phyloP scores from a whole-genome alignment of 768 basidiomycete species.

The Hericium erinaceus region DNA sequence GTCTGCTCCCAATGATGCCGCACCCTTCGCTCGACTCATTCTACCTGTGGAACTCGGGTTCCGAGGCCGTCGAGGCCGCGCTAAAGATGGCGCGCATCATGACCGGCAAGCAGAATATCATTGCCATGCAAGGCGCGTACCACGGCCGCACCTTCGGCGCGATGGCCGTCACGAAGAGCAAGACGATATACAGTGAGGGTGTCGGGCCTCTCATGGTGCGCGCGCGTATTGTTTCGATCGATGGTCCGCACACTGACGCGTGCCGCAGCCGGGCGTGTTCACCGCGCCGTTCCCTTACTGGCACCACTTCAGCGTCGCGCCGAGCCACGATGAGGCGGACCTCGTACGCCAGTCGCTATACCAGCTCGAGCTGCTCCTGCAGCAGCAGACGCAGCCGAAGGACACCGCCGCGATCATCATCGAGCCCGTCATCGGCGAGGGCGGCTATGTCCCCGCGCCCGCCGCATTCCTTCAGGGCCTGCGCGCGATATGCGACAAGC shows the following conservation, averaged over 20 bases:
- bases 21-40: slow-evolving; percentile 86
- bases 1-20: slow-evolving; percentile 83
- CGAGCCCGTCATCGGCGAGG: slow-evolving; percentile 92
- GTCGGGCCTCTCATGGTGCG: slow-evolving; percentile 76
- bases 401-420: slow-evolving; percentile 93
- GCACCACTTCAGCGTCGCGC: slow-evolving; percentile 67
- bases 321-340: slow-evolving; percentile 42
- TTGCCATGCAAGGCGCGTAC: slow-evolving; percentile 87
- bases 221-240: not conserved
- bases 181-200: slow-evolving; percentile 82
- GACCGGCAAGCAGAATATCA: slow-evolving; percentile 81
- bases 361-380: slow-evolving; percentile 71
- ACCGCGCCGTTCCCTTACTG: slow-evolving; percentile 84
- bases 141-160: slow-evolving; percentile 92
- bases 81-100: slow-evolving; percentile 77
- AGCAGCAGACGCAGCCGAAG: slow-evolving; percentile 70
- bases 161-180: slow-evolving; percentile 90
- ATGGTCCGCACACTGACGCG: not conserved
- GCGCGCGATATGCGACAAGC: slow-evolving; percentile 75
- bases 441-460: slow-evolving; percentile 89
- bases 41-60: slow-evolving; percentile 96
- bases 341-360: slow-evolving; percentile 60
- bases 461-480: slow-evolving; percentile 71
- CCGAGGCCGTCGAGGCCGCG: slow-evolving; percentile 86
- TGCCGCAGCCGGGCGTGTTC: slow-evolving; percentile 71